Evolutionary conservation across 176 grass and related monocot species (phyloP).

Genomic region (Oryza longistaminata): DNA sequence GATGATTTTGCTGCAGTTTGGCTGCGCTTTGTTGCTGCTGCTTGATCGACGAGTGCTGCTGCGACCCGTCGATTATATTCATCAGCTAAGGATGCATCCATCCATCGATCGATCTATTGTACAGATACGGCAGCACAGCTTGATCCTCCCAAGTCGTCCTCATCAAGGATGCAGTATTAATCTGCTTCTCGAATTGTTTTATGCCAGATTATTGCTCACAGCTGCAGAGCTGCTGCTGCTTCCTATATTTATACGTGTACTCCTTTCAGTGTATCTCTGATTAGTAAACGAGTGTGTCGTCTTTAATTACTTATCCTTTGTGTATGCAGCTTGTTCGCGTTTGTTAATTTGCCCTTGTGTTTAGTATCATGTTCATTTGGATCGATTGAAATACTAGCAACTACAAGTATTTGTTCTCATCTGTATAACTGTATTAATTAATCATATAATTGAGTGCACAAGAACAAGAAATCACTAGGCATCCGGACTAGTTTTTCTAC

Average conservation of each 20-base stretch:
- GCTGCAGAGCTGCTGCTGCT: background rate
- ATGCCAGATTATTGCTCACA: background rate
- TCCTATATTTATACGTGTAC: no score
- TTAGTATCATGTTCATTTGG: background rate
- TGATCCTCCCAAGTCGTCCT: background rate
- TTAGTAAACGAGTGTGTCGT: background rate
- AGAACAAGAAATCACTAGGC: background rate
- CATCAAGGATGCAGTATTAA: background rate
- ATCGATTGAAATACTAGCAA: background rate
- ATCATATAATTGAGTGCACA: background rate
- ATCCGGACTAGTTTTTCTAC: background rate
- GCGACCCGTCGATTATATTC: slow-evolving; percentile 71
- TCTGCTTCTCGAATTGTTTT: background rate
- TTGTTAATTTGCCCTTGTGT: background rate
- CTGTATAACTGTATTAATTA: background rate
- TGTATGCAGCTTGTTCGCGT: no score
- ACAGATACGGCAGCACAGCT: background rate
- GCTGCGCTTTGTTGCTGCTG: slow-evolving; percentile 77
- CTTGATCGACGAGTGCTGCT: slow-evolving; percentile 82
- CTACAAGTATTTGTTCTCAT: no score
- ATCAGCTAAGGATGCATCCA: background rate
- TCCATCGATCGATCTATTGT: background rate
- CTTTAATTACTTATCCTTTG: background rate
- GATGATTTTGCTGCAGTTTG: slow-evolving; percentile 40
- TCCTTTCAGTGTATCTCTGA: background rate